Conservation (phyloP, 2,329 filamentous ascomycete genomes). For the Davidsoniella eucalypti region DNA sequence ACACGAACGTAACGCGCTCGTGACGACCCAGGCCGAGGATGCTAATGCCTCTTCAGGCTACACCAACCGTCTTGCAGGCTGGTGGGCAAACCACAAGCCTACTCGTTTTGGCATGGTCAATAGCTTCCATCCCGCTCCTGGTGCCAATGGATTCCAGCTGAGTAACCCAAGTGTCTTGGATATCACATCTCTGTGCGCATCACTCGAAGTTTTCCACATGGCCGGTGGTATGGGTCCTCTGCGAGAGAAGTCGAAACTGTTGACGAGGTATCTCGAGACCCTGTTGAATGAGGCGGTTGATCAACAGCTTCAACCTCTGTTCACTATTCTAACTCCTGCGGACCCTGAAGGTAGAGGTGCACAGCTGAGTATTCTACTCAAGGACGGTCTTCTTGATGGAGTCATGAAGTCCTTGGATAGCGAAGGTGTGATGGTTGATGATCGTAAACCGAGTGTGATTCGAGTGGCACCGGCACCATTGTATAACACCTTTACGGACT, state of each 20-base stretch:
- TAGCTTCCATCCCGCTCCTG: slow-evolving; percentile 57
- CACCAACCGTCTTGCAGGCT: slow-evolving; percentile 55
- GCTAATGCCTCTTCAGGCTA: slow-evolving; percentile 27
- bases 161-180: slow-evolving; percentile 63
- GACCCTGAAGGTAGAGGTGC: slow-evolving; percentile 51
- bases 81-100: slow-evolving; percentile 71
- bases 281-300: slow-evolving; percentile 29
- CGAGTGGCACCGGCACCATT: slow-evolving; percentile 62
- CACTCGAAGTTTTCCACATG: slow-evolving; percentile 52
- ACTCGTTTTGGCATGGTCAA: slow-evolving; percentile 74
- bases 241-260: slow-evolving; percentile 44
- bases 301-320: slow-evolving; percentile 20
- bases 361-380: slow-evolving; percentile 56
- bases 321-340: slow-evolving; percentile 47
- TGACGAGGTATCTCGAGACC: slow-evolving; percentile 58
- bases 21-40: slow-evolving; percentile 22
- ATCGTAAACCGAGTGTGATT: slow-evolving; percentile 65
- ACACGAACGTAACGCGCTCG: slow-evolving; percentile 53
- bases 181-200: slow-evolving; percentile 51
- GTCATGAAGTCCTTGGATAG: slow-evolving; percentile 46
- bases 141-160: slow-evolving; percentile 70
- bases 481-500: slow-evolving; percentile 61
- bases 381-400: slow-evolving; percentile 37
- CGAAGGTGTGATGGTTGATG: slow-evolving; percentile 58
- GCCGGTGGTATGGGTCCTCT: slow-evolving; percentile 46